Percentiles rank a stretch among this genome's conserved stretches.
These are phyloP conservation scores for Leptomonas seymouri DNA, from an alignment of 208 protist species.

Conservation along the genomic window DNA sequence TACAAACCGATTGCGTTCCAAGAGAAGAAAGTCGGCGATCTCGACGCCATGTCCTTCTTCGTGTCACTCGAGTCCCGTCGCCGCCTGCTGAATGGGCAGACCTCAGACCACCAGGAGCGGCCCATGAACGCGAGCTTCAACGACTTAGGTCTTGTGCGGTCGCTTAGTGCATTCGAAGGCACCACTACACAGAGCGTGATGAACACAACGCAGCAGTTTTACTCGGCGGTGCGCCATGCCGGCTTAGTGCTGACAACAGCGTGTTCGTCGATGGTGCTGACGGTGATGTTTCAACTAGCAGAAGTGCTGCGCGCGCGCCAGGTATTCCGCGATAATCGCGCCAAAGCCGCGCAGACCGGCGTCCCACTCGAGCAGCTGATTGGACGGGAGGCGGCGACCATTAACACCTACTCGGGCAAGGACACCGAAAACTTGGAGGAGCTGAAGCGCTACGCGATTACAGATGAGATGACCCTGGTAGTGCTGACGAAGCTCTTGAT, in stretches of 20 bases:
- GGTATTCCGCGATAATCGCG: slow-evolving; percentile 27
- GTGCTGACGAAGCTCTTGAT: slow-evolving; percentile 38
- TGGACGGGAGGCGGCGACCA: slow-evolving; percentile 6
- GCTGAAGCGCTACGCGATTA: slow-evolving; percentile 39
- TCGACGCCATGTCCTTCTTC: slow-evolving; percentile 42
- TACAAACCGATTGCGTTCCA: slow-evolving; percentile 29
- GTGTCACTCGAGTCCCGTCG: slow-evolving; percentile 41
- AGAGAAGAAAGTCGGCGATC: slow-evolving; percentile 29
- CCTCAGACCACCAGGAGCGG: slow-evolving; percentile 1
- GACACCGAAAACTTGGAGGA: slow-evolving; percentile 29
- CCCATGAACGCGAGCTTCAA: background rate
- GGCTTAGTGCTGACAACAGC: slow-evolving; percentile 47
- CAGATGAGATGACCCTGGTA: slow-evolving; percentile 46
- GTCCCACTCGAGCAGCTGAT: slow-evolving; percentile 37
- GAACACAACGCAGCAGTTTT: slow-evolving; percentile 32
- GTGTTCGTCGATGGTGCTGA: slow-evolving; percentile 52
- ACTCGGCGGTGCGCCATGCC: slow-evolving; percentile 42
- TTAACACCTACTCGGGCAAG: slow-evolving; percentile 34
- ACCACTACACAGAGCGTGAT: background rate
- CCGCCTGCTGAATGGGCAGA: slow-evolving; percentile 32
- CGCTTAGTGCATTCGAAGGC: background rate
- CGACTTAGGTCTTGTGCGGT: slow-evolving; percentile 3
- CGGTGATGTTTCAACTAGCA: slow-evolving; percentile 46
- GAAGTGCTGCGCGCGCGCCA: slow-evolving; percentile 41
- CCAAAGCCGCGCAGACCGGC: slow-evolving; percentile 26